These are phyloP conservation scores for Gossypium anomalum DNA, from an alignment of 345 rosid genomes.

Conservation along the genomic window DNA sequence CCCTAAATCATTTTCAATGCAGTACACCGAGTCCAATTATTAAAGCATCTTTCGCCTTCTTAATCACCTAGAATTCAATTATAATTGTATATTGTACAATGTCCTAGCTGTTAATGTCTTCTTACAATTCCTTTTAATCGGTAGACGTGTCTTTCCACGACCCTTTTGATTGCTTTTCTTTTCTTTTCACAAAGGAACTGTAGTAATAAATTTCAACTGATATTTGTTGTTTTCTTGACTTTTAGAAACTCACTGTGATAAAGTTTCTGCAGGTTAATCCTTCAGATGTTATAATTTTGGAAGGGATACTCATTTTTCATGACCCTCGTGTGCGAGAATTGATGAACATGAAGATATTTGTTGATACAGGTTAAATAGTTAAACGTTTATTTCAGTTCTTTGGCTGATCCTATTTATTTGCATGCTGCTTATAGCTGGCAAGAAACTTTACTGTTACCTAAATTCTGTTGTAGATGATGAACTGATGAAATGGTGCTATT, in stretches of 20 bases:
- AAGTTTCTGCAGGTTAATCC: constrained; percentile 74
- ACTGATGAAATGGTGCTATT: background rate
- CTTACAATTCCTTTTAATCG: background rate
- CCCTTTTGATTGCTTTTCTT: background rate
- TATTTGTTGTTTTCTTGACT: background rate
- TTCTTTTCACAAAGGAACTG: background rate
- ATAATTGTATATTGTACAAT: constrained; percentile 2
- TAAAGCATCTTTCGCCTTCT: background rate
- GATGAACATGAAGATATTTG: constrained; percentile 99
- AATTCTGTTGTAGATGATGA: background rate
- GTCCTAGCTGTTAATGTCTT: background rate
- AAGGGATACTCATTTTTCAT: constrained; percentile 92
- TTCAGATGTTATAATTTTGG: constrained; percentile 86
- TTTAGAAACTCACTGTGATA: constrained; percentile 5
- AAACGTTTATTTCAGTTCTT: background rate
- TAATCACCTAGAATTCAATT: background rate
- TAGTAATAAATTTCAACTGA: background rate
- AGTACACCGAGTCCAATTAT: background rate
- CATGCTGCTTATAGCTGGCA: background rate
- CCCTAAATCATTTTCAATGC: background rate
- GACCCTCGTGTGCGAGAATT: constrained; percentile 77
- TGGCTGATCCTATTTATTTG: background rate
- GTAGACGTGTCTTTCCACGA: background rate
- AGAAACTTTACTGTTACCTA: background rate
- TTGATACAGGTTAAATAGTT: constrained; percentile 76